Base-by-base conservation (phyloP, 768 basidiomycete genomes). In the Holtermannia corniformis region DNA sequence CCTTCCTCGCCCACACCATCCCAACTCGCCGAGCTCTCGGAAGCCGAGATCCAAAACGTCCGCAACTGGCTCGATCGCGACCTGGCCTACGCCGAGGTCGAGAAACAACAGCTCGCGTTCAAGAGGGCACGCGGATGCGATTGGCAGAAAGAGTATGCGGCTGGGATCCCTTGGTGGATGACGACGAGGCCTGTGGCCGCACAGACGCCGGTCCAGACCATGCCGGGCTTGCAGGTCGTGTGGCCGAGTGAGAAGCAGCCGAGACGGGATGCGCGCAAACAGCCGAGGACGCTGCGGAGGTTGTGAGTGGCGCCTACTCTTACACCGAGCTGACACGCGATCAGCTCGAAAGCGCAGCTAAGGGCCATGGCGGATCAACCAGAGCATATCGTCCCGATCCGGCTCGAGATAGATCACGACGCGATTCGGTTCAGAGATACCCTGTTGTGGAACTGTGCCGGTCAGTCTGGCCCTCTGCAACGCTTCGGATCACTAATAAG, bases 331-430 rank as follows among this genome's bases (percentile, higher is more conserved):
- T 87, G 12, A 75, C 82, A 51, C 81, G n/a, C n/a, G n/a, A n/a
- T n/a, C 78, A 59, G 63, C 86, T 21, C 11, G 49, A 42, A 23
- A 22, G 57, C 58, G 16, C 66, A 74, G 49, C 50, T 76, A 2
- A 71, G 68, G 20, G 55, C 66, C 2, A 63, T 69, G 47, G 75
- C 75, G 3, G 53, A 67, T 14, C 57, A 65, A 14, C 60, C 72
- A 12, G 95, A 99, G 65, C 78, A 82, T 61, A 83, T 99, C 23
- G 84, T 97, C 3, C 95, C 95, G 2, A 85, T 99, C 40, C 82
- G 95, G n/a, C 76, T 99, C 48, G 95, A 99, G 71, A 83, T 96
- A 63, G 95, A 99, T 62, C 84, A 92, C 45, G 95, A 96, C 24
- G 86, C 87, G 64, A 84, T 87, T 67, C 87, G 85, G 74, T 84